Evolutionary conservation across 352 stramenopile genomes (phyloP).

Genomic region (Globisporangium ultimum): DNA sequence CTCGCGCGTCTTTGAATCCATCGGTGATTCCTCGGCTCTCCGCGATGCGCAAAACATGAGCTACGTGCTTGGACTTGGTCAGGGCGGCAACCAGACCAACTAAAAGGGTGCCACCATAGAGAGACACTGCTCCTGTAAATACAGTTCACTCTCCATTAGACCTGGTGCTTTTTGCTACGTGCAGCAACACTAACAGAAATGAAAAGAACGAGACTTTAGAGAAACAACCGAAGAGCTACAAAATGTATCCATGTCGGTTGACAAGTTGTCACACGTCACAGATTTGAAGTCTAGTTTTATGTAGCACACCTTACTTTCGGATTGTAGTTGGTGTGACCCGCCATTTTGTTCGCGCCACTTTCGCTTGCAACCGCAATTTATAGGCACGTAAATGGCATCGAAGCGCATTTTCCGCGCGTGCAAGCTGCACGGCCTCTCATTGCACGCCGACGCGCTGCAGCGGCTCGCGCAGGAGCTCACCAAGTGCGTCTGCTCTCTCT

Average conservation of each 20-base stretch:
- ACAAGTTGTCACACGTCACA: constrained; percentile 7
- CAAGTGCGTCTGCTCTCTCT: constrained; percentile 28
- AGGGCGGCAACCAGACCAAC: constrained; percentile 74
- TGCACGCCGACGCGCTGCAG: constrained; percentile 68
- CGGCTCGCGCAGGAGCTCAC: constrained; percentile 63
- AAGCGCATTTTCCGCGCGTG: constrained; percentile 81
- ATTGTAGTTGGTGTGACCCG: not conserved
- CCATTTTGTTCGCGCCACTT: constrained; percentile 1
- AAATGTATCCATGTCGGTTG: not conserved
- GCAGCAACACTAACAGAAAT: not conserved
- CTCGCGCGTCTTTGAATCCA: constrained; percentile 62
- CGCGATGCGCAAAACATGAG: constrained; percentile 86
- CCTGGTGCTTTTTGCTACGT: not conserved
- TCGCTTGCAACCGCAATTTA: not conserved
- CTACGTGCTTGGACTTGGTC: constrained; percentile 80
- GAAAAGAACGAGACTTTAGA: not conserved
- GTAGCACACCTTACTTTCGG: not conserved
- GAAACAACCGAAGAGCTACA: not conserved
- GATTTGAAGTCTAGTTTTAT: not conserved
- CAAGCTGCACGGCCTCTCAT: constrained; percentile 80
- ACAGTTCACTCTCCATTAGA: too few species aligned
- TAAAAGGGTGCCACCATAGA: constrained; percentile 18
- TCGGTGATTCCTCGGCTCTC: constrained; percentile 69
- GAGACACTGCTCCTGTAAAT: too few species aligned
- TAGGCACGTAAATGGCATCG: constrained; percentile 34